A percentile compares a stretch with the other conserved stretches of the same genome.
Evolutionary conservation across 805 yeast species (phyloP).

Genomic region (Cyberlindnera subsufficiens): DNA sequence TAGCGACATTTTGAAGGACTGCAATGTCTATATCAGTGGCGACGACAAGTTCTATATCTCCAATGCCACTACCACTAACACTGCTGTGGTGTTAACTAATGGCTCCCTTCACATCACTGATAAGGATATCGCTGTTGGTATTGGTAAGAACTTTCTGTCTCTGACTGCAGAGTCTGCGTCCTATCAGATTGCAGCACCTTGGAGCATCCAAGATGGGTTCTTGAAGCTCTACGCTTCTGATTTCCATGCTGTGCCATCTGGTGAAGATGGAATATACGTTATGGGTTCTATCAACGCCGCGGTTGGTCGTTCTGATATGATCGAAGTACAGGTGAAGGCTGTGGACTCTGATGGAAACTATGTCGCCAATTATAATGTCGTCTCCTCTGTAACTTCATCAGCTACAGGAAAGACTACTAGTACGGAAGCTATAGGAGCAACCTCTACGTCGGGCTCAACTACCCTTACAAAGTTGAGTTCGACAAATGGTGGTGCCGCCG

Average conservation of each 20-base stretch:
- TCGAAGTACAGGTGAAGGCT: conserved; percentile 7
- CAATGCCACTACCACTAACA: conserved; percentile 1
- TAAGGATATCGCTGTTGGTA: conserved; percentile 3
- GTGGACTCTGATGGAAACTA: conserved; percentile 1
- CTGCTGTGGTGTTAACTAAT: conserved; percentile 1
- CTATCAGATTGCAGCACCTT: conserved; percentile 9
- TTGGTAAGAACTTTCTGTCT: conserved; percentile 17
- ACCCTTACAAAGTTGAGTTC: not conserved
- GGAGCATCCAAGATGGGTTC: conserved; percentile 11
- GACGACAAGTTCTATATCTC: conserved; percentile 5
- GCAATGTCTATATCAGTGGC: conserved; percentile 16
- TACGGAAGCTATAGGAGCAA: not conserved
- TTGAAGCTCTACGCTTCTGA: conserved; percentile 12
- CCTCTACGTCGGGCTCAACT: not conserved
- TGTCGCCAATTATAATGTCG: conserved; percentile 3
- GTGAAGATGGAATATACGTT: conserved; percentile 10
- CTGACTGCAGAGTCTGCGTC: conserved; percentile 3
- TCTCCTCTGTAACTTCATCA: not conserved
- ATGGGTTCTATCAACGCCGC: conserved; percentile 17
- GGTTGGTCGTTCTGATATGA: conserved; percentile 7
- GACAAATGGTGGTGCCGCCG: not conserved
- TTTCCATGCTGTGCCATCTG: conserved; percentile 19
- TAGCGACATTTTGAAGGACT: conserved; percentile 16
- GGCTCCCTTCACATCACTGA: conserved; percentile 8
- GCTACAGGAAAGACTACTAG: not conserved